Evolutionary conservation across 305 asterid genomes (phyloP).

Genomic region (Nicotiana rustica): DNA sequence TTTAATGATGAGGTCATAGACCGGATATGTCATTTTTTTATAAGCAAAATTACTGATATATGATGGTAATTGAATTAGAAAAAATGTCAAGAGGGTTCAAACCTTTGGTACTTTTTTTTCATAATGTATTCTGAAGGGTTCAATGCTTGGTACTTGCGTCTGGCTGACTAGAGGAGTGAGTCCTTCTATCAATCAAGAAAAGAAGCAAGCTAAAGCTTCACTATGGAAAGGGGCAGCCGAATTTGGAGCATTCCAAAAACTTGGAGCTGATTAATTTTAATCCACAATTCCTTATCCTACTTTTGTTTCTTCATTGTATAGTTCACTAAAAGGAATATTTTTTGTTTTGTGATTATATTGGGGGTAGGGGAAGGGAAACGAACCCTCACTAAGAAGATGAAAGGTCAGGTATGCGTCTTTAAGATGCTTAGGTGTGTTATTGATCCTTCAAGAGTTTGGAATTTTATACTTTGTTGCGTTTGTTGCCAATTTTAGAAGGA

Average conservation of each 20-base stretch:
- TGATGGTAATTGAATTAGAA: neutral
- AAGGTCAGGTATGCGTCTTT: neutral
- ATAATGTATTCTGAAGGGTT: no score
- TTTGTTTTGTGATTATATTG: no score
- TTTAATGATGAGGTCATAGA: neutral
- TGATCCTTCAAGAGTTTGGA: neutral
- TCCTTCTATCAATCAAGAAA: no score
- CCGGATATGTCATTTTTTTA: neutral
- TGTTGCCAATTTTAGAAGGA: conserved; percentile 9
- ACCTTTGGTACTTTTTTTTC: no score
- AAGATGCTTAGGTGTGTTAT: conserved; percentile 1
- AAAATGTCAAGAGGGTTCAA: neutral
- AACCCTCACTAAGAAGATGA: no score
- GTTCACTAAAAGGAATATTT: neutral
- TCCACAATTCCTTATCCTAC: neutral
- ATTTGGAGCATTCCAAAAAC: no score
- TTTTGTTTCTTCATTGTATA: neutral
- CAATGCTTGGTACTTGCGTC: neutral
- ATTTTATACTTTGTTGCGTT: neutral
- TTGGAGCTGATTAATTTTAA: neutral
- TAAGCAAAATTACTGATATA: neutral
- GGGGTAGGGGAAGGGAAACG: no score
- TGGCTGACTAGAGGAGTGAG: neutral
- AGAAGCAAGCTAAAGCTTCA: no score
- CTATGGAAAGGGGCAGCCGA: no score